Evolutionary conservation across 2,329 filamentous ascomycete genomes (phyloP).

Genomic region (Aspergillus hortae): DNA sequence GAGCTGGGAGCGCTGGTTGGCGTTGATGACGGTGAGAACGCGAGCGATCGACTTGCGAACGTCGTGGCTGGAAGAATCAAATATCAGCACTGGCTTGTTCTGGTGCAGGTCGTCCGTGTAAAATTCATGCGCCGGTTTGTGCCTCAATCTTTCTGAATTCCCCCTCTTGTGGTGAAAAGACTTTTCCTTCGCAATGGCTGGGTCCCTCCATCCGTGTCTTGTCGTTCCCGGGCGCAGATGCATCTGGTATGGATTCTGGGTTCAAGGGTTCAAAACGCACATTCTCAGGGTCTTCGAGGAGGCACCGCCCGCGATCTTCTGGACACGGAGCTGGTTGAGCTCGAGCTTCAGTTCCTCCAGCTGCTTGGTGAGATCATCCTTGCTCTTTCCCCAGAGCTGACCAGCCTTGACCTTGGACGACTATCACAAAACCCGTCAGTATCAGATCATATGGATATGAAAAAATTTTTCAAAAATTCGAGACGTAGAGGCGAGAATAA

Average conservation of each 20-base stretch:
- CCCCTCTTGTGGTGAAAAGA: not conserved
- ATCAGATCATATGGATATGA: not conserved
- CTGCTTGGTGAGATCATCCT: conserved; percentile 96
- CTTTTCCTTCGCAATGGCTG: not conserved
- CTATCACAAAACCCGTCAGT: conserved; percentile 36
- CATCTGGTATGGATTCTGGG: conserved; percentile 7
- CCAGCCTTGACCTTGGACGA: conserved; percentile 85
- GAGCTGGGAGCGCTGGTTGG: conserved; percentile 97
- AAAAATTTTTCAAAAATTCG: not conserved
- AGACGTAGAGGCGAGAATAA: conserved; percentile 3
- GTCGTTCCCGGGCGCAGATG: not conserved
- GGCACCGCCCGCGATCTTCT: conserved; percentile 93
- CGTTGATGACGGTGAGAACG: conserved; percentile 98
- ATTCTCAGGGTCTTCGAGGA: conserved; percentile 97
- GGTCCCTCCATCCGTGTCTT: not conserved
- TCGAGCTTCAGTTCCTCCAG: conserved; percentile 93
- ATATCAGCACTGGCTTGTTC: conserved; percentile 23
- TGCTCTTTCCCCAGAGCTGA: conserved; percentile 98
- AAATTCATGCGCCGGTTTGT: conserved; percentile 1
- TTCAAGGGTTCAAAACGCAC: conserved; percentile 55
- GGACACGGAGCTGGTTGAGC: conserved; percentile 92
- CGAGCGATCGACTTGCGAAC: conserved; percentile 99
- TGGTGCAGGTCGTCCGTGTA: not conserved
- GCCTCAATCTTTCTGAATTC: not conserved
- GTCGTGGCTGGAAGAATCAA: conserved; percentile 68